Conservation (phyloP, 140 eudicot species). For the Senecio squalidus region DNA sequence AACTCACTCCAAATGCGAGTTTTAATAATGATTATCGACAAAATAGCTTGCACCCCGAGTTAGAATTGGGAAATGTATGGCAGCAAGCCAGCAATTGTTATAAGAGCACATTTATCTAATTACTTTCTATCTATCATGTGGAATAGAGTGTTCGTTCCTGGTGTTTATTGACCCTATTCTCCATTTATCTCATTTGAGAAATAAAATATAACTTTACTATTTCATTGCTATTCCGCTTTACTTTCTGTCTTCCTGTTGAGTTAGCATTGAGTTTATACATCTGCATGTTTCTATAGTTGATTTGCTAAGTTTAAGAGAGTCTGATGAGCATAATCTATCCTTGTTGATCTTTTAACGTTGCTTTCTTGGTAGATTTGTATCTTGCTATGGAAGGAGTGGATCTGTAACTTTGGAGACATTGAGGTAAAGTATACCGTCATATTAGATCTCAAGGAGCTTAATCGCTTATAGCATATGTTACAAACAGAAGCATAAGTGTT, state of each 20-base stretch:
- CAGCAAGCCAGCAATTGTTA: neutral
- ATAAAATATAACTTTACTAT: constrained; percentile 15
- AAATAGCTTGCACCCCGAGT: constrained; percentile 17
- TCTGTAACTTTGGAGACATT: neutral
- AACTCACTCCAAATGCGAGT: constrained; percentile 18
- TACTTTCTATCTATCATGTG: constrained; percentile 4
- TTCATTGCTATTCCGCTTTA: neutral
- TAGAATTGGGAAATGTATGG: constrained; percentile 11
- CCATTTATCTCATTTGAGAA: constrained; percentile 15
- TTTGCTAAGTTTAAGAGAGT: neutral
- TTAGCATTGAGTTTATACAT: neutral
- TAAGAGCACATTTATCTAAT: constrained; percentile 4
- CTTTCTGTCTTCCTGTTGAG: neutral
- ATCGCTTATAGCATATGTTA: too few relatives aligned
- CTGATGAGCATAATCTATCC: neutral
- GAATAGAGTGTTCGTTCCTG: constrained; percentile 14
- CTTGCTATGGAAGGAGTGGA: neutral
- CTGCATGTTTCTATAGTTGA: neutral
- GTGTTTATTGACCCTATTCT: constrained; percentile 7
- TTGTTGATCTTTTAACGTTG: neutral
- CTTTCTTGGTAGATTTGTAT: constrained; percentile 9
- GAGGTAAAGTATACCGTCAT: constrained; percentile 12
- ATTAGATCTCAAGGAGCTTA: neutral
- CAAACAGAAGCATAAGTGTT: too few relatives aligned
- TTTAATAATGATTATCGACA: constrained; percentile 10